Evolutionary conservation across 495 filamentous ascomycete genomes (phyloP).

Genomic region (Hypoxylon intermedium): DNA sequence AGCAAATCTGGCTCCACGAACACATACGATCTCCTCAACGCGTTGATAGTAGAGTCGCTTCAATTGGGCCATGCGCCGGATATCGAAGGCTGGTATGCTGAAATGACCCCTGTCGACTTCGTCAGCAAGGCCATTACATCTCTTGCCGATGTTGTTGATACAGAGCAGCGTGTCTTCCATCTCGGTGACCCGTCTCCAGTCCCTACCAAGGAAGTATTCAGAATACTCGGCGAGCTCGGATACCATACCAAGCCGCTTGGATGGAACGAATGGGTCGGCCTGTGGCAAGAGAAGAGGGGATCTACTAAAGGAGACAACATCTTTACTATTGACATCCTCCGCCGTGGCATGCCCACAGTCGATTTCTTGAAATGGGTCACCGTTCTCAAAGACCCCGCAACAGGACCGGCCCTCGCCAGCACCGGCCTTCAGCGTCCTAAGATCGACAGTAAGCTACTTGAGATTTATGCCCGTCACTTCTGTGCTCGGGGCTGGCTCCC

Average conservation of each 20-base stretch:
- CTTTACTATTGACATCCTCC: conserved; percentile 69
- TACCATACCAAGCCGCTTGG: conserved; percentile 64
- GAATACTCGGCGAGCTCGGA: conserved; percentile 63
- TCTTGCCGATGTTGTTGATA: conserved; percentile 60
- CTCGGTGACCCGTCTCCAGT: conserved; percentile 71
- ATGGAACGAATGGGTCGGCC: conserved; percentile 69
- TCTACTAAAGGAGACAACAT: conserved; percentile 66
- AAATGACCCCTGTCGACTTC: conserved; percentile 77
- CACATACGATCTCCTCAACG: conserved; percentile 70
- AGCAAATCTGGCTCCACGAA: conserved; percentile 69
- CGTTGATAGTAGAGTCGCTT: conserved; percentile 71
- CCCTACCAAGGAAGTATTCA: conserved; percentile 62
- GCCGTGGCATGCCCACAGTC: conserved; percentile 70
- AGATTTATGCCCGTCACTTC: conserved; percentile 73
- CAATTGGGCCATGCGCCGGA: conserved; percentile 67
- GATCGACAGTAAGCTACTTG: conserved; percentile 64
- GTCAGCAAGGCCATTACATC: conserved; percentile 69
- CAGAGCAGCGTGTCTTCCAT: conserved; percentile 66
- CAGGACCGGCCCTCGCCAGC: conserved; percentile 58
- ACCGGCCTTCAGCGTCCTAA: conserved; percentile 63
- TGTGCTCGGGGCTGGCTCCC: conserved; percentile 72
- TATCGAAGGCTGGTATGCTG: conserved; percentile 70
- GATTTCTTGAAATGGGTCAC: conserved; percentile 62
- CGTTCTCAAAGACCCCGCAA: conserved; percentile 65
- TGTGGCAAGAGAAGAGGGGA: conserved; percentile 68